Percentiles rank a stretch among this genome's conserved stretches.
Evolutionary conservation across 116 monocot species (phyloP).

Genomic region (Phalaenopsis hybrid): DNA sequence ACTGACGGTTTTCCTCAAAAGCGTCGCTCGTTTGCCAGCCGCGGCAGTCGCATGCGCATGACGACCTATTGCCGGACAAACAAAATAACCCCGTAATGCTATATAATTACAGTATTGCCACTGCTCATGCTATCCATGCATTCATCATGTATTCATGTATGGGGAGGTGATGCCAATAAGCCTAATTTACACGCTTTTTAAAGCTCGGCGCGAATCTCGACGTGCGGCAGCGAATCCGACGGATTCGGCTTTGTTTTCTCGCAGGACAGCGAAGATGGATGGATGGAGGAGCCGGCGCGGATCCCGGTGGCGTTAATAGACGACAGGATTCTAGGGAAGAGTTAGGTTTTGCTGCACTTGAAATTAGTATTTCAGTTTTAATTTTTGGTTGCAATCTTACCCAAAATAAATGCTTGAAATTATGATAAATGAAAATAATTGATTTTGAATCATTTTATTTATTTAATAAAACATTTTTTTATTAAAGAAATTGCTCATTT

Average conservation of each 20-base stretch:
- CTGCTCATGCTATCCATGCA: not conserved
- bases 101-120: not conserved
- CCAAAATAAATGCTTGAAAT: too few relatives aligned
- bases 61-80: not conserved
- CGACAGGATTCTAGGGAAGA: not conserved
- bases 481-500: too few relatives aligned
- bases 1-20: not conserved
- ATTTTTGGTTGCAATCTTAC: too few relatives aligned
- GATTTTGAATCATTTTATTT: too few relatives aligned
- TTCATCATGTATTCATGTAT: not conserved
- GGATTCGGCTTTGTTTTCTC: not conserved
- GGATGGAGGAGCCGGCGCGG: slow-evolving; percentile 2
- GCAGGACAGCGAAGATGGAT: not conserved
- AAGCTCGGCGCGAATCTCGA: not conserved
- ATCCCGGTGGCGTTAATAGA: slow-evolving; percentile 2
- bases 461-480: too few relatives aligned
- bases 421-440: too few relatives aligned
- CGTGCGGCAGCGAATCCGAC: not conserved
- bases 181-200: not conserved
- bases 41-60: not conserved
- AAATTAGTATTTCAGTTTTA: too few relatives aligned
- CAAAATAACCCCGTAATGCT: not conserved
- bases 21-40: not conserved
- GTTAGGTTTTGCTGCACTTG: not conserved
- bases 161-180: not conserved